Percentiles rank a stretch among this genome's conserved stretches.
phyloP scores from a whole-genome alignment of 805 yeast species.

The Ogataea nonfermentans region DNA sequence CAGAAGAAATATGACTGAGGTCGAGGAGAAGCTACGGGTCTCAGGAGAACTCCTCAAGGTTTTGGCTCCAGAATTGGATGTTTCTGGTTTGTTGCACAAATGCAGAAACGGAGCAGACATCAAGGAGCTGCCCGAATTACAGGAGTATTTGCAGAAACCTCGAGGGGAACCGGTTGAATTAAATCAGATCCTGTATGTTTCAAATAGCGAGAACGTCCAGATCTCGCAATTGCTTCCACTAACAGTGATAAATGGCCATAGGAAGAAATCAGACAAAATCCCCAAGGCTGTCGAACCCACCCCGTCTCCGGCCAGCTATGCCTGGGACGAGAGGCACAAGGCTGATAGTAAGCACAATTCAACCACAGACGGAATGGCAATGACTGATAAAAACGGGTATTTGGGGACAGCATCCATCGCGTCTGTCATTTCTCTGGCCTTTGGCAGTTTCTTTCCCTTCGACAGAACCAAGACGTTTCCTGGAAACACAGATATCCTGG shows the following conservation, averaged over 20 bases:
- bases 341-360: background rate
- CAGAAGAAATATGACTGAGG: constrained; percentile 17
- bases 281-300: background rate
- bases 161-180: too few relatives aligned
- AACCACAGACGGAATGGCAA: constrained; percentile 19
- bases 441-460: constrained; percentile 10
- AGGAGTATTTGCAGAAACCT: background rate
- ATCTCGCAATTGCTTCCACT: constrained; percentile 15
- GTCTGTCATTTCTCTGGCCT: constrained; percentile 10
- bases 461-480: too few relatives aligned
- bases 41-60: constrained; percentile 7
- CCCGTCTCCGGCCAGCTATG: constrained; percentile 3
- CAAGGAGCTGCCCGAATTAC: constrained; percentile 10
- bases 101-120: constrained; percentile 8
- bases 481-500: background rate
- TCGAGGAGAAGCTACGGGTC: constrained; percentile 15
- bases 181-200: too few relatives aligned
- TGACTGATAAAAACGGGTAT: constrained; percentile 17
- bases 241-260: constrained; percentile 4
- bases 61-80: constrained; percentile 8
- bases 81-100: constrained; percentile 7
- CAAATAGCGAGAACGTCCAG: background rate
- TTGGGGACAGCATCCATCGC: constrained; percentile 18
- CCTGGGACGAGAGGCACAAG: constrained; percentile 14
- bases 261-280: background rate